Base-by-base conservation (phyloP, 1,284 basidiomycete genomes). In the Rhodofomes roseus region DNA sequence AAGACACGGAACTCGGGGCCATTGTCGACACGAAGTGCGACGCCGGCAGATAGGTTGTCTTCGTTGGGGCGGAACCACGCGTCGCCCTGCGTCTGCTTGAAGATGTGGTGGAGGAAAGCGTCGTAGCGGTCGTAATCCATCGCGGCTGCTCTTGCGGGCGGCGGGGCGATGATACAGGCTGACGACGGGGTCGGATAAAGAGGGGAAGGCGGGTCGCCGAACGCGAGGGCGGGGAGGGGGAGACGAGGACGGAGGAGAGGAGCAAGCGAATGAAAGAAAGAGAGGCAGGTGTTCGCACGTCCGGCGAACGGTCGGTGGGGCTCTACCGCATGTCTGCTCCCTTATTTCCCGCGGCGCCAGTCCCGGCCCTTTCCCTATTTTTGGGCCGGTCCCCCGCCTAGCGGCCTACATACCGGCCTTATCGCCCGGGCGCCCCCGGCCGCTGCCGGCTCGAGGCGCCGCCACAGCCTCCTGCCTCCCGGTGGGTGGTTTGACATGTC, bases 1-100 rank as follows among this genome's bases (percentile, higher is more conserved):
- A 90, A 90, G 23, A 89, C 82, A 52, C 87, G 81, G 67, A 88
- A 89, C 56, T 79, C 80, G 65, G 82, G 68, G 36, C 54, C 55
- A 51, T 59, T 79, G 65, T 84, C 80, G 6, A 83, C 83, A 66
- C 87, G 82, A 57, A 89, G 78, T 66, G 83, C 84, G 16, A 89
- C 87, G 63, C 87, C 86, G 1, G 84, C 83, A 2, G 83, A 66
- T n/a, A 77, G 72, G 66, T 74, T 70, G 65, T 78, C 77, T 61
- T 81, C 81, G 64, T 78, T 78, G 55, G 81, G 81, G 46, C 81
- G 75, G 64, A 83, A 83, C 81, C 81, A 84, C 54, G 81, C 81
- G 67, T 84, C 81, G 62, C 81, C 79, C 72, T 83, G 82, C 9
- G 82, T 83, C 70, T 83, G 80, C 69, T 78, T 78, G 76, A 78